Conservation (phyloP, 306 rosid species). For the Herpetospermum pedunculosum region DNA sequence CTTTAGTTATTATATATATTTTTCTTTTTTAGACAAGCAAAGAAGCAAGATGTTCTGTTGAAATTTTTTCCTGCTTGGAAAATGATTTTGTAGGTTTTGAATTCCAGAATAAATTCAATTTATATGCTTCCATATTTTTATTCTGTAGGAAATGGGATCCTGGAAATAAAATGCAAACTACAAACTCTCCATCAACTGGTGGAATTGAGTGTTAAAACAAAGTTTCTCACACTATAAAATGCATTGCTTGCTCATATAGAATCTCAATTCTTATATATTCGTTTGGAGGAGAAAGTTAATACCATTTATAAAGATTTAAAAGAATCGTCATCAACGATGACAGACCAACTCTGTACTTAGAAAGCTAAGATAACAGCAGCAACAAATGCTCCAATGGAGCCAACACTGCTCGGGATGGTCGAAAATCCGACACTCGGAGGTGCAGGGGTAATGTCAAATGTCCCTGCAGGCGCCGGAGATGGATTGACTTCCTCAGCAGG, state of each 20-base stretch:
- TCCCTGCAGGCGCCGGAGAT: slow-evolving; percentile 26
- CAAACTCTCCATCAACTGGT: neutral
- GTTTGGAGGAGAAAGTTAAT: neutral
- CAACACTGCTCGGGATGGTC: slow-evolving; percentile 26
- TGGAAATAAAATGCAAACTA: neutral
- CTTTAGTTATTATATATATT: neutral
- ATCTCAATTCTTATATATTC: neutral
- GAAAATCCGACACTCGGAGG: slow-evolving; percentile 52
- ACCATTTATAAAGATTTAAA: neutral
- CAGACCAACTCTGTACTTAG: slow-evolving; percentile 14
- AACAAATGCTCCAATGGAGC: slow-evolving; percentile 54
- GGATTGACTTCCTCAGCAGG: slow-evolving; percentile 15
- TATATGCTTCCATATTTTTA: neutral
- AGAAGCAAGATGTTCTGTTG: neutral
- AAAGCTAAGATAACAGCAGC: slow-evolving; percentile 35
- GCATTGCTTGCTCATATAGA: neutral
- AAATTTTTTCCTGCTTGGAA: neutral
- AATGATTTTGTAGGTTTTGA: slow-evolving; percentile 4
- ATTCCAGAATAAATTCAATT: neutral
- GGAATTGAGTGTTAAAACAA: neutral
- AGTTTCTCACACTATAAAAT: neutral
- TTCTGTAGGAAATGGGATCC: neutral
- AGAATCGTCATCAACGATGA: neutral
- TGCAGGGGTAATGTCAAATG: slow-evolving; percentile 25
- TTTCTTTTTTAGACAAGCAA: neutral